Percentiles rank a stretch among this genome's conserved stretches.
Conservation (phyloP, 1,284 basidiomycete genomes). For the Thelephora terrestris region DNA sequence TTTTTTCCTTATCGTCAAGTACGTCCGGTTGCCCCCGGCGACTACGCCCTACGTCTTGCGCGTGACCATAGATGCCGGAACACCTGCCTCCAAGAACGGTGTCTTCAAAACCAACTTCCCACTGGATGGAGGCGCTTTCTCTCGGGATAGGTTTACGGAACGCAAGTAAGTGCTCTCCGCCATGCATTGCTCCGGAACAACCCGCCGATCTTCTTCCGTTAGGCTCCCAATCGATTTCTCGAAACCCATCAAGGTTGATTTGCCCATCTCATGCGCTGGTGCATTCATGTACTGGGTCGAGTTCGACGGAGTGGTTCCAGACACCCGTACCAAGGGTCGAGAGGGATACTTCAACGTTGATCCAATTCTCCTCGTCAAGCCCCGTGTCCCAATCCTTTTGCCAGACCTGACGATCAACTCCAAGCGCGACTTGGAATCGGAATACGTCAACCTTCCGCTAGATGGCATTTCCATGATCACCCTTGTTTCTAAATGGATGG, state of each 20-base stretch:
- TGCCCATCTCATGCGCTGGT: conserved; percentile 90
- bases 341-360: conserved; percentile 95
- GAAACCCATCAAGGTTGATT: conserved; percentile 84
- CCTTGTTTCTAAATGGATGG: conserved; percentile 96
- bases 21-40: conserved; percentile 91
- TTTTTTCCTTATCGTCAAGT: conserved; percentile 41
- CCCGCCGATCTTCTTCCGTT: conserved; percentile 8
- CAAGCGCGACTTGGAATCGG: conserved; percentile 21
- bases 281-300: conserved; percentile 93
- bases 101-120: conserved; percentile 93
- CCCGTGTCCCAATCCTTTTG: conserved; percentile 64
- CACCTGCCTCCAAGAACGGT: conserved; percentile 79
- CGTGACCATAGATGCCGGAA: conserved; percentile 83
- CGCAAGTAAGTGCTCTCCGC: conserved; percentile 49
- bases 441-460: conserved; percentile 61
- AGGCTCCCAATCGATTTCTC: conserved; percentile 76
- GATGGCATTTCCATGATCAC: conserved; percentile 83
- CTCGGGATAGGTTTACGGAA: conserved; percentile 67
- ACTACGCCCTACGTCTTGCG: conserved; percentile 80
- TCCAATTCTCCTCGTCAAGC: conserved; percentile 69
- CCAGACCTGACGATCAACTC: conserved; percentile 34
- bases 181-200: not conserved
- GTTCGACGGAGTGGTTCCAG: conserved; percentile 57
- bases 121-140: conserved; percentile 79
- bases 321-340: conserved; percentile 62